These are phyloP conservation scores for Alternaria infectoria DNA, from an alignment of 2,329 filamentous ascomycete species.

Conservation along the genomic window DNA sequence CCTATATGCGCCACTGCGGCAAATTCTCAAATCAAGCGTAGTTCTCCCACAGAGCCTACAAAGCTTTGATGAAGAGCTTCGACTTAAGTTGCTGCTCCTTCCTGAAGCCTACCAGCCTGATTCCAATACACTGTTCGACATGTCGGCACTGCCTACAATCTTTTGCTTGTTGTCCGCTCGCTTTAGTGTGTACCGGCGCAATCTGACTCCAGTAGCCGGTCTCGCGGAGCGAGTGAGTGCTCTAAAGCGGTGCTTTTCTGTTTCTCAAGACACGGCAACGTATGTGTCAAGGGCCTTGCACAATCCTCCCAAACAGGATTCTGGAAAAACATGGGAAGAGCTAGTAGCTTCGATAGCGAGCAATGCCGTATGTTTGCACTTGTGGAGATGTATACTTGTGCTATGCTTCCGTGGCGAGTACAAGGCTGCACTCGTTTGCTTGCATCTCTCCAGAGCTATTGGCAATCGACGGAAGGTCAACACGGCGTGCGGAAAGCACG, in stretches of 20 bases:
- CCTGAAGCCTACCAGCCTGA: conserved; percentile 75
- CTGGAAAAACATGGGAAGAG: conserved; percentile 56
- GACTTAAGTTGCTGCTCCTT: conserved; percentile 74
- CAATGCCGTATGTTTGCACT: conserved; percentile 77
- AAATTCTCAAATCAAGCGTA: conserved; percentile 67
- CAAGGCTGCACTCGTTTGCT: conserved; percentile 73
- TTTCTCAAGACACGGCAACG: conserved; percentile 78
- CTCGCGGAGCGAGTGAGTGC: conserved; percentile 71
- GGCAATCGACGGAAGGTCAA: conserved; percentile 75
- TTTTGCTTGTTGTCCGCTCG: conserved; percentile 81
- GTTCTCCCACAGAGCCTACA: conserved; percentile 72
- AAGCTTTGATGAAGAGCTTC: conserved; percentile 83
- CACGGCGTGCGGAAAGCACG: conserved; percentile 77
- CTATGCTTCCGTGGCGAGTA: conserved; percentile 77
- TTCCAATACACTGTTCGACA: conserved; percentile 71
- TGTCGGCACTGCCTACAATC: conserved; percentile 75
- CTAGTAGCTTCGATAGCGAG: conserved; percentile 72
- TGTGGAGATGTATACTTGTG: conserved; percentile 86
- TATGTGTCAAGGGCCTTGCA: conserved; percentile 73
- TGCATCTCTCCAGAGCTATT: conserved; percentile 74
- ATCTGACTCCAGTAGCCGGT: conserved; percentile 75
- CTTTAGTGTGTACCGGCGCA: conserved; percentile 87
- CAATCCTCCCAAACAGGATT: conserved; percentile 39
- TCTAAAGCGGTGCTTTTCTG: conserved; percentile 75
- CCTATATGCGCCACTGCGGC: conserved; percentile 74